Conservation (phyloP, 2,329 filamentous ascomycete genomes). For the Alternaria solani region DNA sequence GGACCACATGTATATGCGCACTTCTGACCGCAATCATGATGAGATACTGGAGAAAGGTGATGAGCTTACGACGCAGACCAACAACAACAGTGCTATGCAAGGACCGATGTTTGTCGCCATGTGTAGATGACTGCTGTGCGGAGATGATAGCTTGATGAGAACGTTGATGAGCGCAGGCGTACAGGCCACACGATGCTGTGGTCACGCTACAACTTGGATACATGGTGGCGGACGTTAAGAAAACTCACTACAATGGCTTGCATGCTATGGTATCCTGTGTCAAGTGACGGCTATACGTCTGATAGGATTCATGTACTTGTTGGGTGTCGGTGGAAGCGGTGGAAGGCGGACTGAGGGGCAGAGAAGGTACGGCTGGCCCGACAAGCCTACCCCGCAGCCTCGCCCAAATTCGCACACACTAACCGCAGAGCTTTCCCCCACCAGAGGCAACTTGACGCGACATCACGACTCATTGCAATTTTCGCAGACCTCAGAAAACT, state of each 20-base stretch:
- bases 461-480: conserved; percentile 1
- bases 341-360: neutral
- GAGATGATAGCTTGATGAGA: no score
- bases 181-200: no score
- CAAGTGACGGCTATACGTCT: neutral
- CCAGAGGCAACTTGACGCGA: conserved; percentile 16
- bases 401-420: conserved; percentile 42
- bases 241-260: neutral
- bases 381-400: conserved; percentile 34
- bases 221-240: no score
- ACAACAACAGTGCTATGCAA: neutral
- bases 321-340: neutral
- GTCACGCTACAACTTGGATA: neutral
- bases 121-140: neutral
- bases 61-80: neutral
- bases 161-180: no score
- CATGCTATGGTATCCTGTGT: neutral
- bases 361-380: conserved; percentile 24
- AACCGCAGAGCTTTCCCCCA: conserved; percentile 33
- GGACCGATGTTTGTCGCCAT: neutral
- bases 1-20: neutral
- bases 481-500: neutral
- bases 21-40: neutral
- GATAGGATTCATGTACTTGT: neutral
- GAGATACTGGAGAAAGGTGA: neutral